Evolutionary conservation across 306 rosid species (phyloP).

Genomic region (Hylodesmum podocarpum): DNA sequence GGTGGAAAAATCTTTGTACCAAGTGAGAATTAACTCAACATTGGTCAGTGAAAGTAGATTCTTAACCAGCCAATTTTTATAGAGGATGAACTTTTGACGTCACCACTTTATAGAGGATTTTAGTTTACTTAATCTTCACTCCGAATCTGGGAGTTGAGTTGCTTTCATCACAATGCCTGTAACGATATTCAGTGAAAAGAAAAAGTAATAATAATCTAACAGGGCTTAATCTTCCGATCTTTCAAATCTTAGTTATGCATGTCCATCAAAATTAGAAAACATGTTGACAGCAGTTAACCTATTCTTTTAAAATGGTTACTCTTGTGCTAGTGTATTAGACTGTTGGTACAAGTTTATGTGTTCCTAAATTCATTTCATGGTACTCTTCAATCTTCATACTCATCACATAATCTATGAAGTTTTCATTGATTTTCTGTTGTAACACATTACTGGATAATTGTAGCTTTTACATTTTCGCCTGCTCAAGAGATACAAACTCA

Average conservation of each 20-base stretch:
- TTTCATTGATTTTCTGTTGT: neutral
- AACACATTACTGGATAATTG: neutral
- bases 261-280: neutral
- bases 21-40: neutral
- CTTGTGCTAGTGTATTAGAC: no score
- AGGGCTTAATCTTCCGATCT: neutral
- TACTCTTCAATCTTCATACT: no score
- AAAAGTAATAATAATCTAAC: neutral
- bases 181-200: neutral
- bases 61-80: neutral
- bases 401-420: neutral
- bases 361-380: neutral
- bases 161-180: neutral
- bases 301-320: neutral
- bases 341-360: neutral
- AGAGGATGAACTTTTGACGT: no score
- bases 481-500: neutral
- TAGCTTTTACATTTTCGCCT: neutral
- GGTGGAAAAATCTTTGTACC: neutral
- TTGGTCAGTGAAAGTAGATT: neutral
- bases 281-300: neutral
- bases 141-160: neutral
- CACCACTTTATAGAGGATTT: neutral
- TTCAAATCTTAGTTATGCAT: neutral
- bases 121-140: neutral